These are phyloP conservation scores for Mychonastes homosphaera DNA, from an alignment of 139 green algal species.

Conservation along the genomic window DNA sequence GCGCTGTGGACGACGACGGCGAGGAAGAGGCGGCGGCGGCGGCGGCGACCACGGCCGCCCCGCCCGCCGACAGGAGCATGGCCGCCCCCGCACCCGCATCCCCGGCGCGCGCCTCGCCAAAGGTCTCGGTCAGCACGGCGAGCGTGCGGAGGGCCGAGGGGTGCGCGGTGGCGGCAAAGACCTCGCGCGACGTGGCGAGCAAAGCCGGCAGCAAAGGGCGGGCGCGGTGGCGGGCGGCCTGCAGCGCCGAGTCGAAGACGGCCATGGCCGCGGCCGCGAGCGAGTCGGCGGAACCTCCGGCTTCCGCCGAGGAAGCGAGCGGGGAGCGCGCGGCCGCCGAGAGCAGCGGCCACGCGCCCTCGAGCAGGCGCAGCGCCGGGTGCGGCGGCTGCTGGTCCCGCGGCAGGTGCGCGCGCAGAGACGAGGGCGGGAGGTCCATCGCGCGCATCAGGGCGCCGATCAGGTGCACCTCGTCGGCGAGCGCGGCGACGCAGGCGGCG, in stretches of 20 bases:
- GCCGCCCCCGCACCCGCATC: too few species aligned
- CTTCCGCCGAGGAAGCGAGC: constrained; percentile 23
- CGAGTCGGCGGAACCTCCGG: constrained; percentile 12
- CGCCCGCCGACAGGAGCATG: too few species aligned
- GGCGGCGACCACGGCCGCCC: too few species aligned
- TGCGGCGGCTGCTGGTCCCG: constrained; percentile 3
- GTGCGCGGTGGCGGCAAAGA: constrained; percentile 26
- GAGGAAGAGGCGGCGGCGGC: too few species aligned
- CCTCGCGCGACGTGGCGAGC: constrained; percentile 15
- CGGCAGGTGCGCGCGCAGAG: neutral
- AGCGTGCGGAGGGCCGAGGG: constrained; percentile 34
- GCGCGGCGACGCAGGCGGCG: constrained; percentile 1
- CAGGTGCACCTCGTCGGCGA: constrained; percentile 38
- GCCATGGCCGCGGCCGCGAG: neutral
- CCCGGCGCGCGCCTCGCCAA: constrained; percentile 45
- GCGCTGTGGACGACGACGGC: too few species aligned
- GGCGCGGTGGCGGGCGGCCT: constrained; percentile 10
- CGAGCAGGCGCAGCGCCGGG: constrained; percentile 25
- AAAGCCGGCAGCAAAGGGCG: constrained; percentile 39
- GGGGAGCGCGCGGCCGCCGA: constrained; percentile 19
- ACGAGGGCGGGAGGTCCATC: constrained; percentile 16
- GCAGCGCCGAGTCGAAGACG: constrained; percentile 1
- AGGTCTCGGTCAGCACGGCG: constrained; percentile 33
- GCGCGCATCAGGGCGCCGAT: constrained; percentile 27
- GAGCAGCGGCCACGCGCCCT: constrained; percentile 32